Conservation (phyloP, 768 basidiomycete genomes). For the Tulasnella sp. region DNA sequence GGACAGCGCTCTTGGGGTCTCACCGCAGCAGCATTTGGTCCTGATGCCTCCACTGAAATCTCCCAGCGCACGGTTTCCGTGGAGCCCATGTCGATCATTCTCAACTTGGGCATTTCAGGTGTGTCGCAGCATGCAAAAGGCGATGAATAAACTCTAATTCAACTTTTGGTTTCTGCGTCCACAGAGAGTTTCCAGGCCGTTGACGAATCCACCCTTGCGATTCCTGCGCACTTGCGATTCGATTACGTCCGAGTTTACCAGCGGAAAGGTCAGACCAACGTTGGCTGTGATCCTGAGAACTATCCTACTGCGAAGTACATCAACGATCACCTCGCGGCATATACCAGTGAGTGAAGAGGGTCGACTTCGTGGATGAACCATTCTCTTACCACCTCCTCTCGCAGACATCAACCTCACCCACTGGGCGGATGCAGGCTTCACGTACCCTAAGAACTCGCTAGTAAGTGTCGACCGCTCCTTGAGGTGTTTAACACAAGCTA, state of each 20-base stretch:
- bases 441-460: conserved; percentile 38
- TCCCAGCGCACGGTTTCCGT: conserved; percentile 40
- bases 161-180: conserved; percentile 12
- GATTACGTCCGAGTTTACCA: conserved; percentile 86
- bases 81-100: conserved; percentile 41
- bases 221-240: conserved; percentile 66
- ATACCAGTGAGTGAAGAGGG: conserved; percentile 51
- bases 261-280: conserved; percentile 51
- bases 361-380: conserved; percentile 8
- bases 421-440: conserved; percentile 39
- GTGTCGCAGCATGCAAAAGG: background rate
- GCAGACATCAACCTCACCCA: conserved; percentile 36
- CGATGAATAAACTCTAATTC: conserved; percentile 55
- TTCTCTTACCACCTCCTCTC: background rate
- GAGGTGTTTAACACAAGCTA: background rate
- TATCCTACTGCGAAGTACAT: conserved; percentile 69
- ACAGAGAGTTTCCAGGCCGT: conserved; percentile 64
- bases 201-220: conserved; percentile 54
- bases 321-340: conserved; percentile 52
- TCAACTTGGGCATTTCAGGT: conserved; percentile 30
- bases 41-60: conserved; percentile 36
- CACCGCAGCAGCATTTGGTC: conserved; percentile 36
- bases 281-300: conserved; percentile 60
- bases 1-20: conserved; percentile 37
- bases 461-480: background rate